Evolutionary conservation across 257 asterid genomes (phyloP).

Genomic region (Ilex asprella): DNA sequence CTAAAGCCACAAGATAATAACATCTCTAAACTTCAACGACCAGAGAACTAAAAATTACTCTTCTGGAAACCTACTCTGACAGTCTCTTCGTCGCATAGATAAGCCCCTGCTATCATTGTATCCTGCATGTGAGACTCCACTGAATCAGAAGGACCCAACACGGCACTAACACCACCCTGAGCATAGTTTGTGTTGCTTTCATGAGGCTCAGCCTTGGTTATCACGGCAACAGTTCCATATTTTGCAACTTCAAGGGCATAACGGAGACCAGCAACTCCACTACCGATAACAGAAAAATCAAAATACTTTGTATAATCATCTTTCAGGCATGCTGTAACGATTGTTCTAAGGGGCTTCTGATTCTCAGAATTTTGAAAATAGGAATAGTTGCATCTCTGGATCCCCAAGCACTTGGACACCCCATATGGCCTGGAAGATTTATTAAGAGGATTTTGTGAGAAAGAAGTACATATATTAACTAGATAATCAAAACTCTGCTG

Average conservation of each 20-base stretch:
- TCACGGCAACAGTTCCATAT: slow-evolving; percentile 82
- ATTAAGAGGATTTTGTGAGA: not conserved
- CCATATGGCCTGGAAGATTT: slow-evolving; percentile 53
- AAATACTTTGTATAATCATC: slow-evolving; percentile 61
- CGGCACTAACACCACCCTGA: slow-evolving; percentile 99
- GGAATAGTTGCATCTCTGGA: slow-evolving; percentile 21
- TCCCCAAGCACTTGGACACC: slow-evolving; percentile 36
- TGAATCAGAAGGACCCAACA: slow-evolving; percentile 84
- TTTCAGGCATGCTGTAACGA: slow-evolving; percentile 41
- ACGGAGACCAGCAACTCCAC: slow-evolving; percentile 99
- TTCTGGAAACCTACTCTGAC: slow-evolving; percentile 62
- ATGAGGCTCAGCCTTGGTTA: slow-evolving; percentile 96
- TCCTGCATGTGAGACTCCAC: slow-evolving; percentile 94
- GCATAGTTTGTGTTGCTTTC: slow-evolving; percentile 99
- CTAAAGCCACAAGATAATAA: too few species aligned
- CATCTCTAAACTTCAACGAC: too few species aligned
- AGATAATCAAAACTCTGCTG: not conserved
- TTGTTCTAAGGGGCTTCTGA: slow-evolving; percentile 28
- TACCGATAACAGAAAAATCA: slow-evolving; percentile 88
- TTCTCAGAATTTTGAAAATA: slow-evolving; percentile 27
- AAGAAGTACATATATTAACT: slow-evolving; percentile 1
- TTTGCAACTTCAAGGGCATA: slow-evolving; percentile 98
- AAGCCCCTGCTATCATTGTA: slow-evolving; percentile 97
- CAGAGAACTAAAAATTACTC: not conserved
- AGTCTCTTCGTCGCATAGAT: slow-evolving; percentile 96